phyloP scores from a whole-genome alignment of 1,284 basidiomycete species.

The Austroboletus niveus region DNA sequence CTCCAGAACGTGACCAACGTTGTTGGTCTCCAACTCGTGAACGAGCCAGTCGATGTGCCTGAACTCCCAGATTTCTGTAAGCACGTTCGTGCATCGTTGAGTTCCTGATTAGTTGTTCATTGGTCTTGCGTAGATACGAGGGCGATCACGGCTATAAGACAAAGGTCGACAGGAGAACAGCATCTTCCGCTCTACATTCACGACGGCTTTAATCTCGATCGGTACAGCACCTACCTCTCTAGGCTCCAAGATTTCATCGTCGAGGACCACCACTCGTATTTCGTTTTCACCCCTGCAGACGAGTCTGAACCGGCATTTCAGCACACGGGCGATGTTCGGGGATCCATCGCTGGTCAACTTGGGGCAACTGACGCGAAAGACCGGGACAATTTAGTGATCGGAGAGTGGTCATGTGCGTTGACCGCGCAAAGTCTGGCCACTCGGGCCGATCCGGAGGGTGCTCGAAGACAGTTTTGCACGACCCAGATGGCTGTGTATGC shows the following conservation, averaged over 20 bases:
- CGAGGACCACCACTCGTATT: constrained; percentile 77
- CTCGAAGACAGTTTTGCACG: constrained; percentile 57
- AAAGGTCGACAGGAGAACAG: constrained; percentile 22
- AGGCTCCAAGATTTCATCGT: constrained; percentile 68
- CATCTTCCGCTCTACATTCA: constrained; percentile 72
- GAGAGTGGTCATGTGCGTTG: constrained; percentile 73
- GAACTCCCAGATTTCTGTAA: constrained; percentile 56
- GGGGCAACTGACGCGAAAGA: constrained; percentile 37
- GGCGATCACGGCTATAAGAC: constrained; percentile 23
- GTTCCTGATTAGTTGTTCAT: background rate
- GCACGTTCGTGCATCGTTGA: background rate
- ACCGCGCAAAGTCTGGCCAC: constrained; percentile 52
- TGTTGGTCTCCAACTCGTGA: constrained; percentile 74
- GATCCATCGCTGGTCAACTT: constrained; percentile 42
- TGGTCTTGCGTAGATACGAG: constrained; percentile 14
- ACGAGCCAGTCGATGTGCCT: constrained; percentile 62
- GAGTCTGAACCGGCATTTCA: constrained; percentile 44
- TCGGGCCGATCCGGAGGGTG: constrained; percentile 46
- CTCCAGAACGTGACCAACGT: constrained; percentile 68
- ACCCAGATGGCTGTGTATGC: constrained; percentile 63
- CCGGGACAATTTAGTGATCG: constrained; percentile 64
- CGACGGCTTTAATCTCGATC: constrained; percentile 66
- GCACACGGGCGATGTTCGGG: constrained; percentile 49
- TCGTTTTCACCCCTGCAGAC: constrained; percentile 58
- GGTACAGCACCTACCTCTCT: constrained; percentile 55